phyloP scores from a whole-genome alignment of 1,284 basidiomycete genomes.

The Cutaneotrichosporon mucoides region DNA sequence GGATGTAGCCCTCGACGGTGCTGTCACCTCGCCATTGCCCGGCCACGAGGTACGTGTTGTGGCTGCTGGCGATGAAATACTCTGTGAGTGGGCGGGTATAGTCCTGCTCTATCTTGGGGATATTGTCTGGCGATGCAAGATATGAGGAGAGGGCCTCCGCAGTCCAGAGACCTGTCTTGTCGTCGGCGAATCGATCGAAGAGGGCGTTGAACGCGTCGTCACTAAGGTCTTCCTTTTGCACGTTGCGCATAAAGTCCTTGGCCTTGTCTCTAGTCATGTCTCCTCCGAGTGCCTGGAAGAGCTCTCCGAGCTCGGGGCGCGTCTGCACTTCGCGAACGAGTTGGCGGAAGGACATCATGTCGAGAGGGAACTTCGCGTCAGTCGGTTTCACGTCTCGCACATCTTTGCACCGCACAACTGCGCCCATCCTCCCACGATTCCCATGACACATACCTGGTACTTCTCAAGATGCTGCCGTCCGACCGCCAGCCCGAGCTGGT shows the following conservation, averaged over 20 bases:
- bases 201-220: conserved; percentile 18
- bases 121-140: conserved; percentile 66
- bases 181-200: conserved; percentile 7
- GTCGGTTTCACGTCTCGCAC: not conserved
- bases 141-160: conserved; percentile 60
- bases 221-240: conserved; percentile 58
- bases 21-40: conserved; percentile 90
- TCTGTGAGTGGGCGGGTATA: conserved; percentile 80
- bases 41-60: conserved; percentile 96
- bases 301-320: conserved; percentile 69
- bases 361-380: conserved; percentile 52
- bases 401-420: not conserved
- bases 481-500: conserved; percentile 50
- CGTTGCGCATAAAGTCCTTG: conserved; percentile 61
- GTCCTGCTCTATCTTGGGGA: conserved; percentile 56
- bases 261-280: conserved; percentile 54
- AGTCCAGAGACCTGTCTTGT: conserved; percentile 24
- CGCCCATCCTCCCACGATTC: not conserved
- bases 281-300: conserved; percentile 53
- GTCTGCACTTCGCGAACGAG: conserved; percentile 82
- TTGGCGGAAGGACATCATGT: conserved; percentile 75
- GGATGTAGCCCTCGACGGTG: conserved; percentile 92
- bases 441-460: conserved; percentile 6
- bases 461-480: not conserved
- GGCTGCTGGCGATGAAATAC: conserved; percentile 90